Evolutionary conservation across 2,329 filamentous ascomycete species (phyloP).

Genomic region (Ceratocystis papillata): DNA sequence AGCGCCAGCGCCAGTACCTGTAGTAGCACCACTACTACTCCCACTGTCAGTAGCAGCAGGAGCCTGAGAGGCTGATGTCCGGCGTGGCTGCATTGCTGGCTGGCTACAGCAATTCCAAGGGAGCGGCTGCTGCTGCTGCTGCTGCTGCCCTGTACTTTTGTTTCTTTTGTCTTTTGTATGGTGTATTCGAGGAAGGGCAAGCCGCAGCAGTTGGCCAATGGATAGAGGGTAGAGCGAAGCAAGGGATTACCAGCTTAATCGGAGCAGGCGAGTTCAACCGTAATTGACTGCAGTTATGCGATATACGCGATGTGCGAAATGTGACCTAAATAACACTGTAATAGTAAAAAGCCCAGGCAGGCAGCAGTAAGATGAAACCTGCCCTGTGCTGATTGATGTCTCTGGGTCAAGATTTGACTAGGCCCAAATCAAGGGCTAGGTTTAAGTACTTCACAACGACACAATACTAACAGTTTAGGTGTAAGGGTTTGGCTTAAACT

Average conservation of each 20-base stretch:
- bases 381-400: neutral
- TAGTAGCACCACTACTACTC: neutral
- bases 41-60: constrained; percentile 34
- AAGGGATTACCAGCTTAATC: constrained; percentile 3
- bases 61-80: constrained; percentile 38
- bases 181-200: neutral
- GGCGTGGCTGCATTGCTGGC: constrained; percentile 28
- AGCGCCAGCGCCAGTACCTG: neutral
- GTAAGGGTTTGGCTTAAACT: neutral
- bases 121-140: constrained; percentile 21
- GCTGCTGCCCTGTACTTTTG: constrained; percentile 15
- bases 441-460: no score
- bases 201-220: neutral
- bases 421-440: no score
- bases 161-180: constrained; percentile 25
- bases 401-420: neutral
- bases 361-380: neutral
- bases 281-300: constrained; percentile 9
- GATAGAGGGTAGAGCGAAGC: neutral
- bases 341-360: neutral
- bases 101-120: constrained; percentile 27
- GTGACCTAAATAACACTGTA: constrained; percentile 1
- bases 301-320: neutral
- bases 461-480: neutral
- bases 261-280: neutral